Percentiles rank a stretch among this genome's conserved stretches.
Conservation (phyloP, 139 green algal genomes). For the Pleodorina starrii region DNA sequence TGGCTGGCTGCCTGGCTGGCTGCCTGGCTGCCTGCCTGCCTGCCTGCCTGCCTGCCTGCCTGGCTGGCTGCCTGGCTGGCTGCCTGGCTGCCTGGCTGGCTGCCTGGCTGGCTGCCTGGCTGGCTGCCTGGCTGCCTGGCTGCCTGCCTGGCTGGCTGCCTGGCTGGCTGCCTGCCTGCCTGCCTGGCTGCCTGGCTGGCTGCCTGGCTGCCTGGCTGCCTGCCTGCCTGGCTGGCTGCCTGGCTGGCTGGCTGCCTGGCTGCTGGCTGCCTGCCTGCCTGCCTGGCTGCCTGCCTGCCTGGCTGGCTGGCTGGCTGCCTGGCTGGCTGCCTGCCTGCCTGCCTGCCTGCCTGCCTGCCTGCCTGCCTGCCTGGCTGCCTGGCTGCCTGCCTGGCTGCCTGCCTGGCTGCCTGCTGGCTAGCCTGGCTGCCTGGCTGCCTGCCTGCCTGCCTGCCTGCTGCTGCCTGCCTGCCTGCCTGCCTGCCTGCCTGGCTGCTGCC, state of each 20-base stretch:
- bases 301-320: background rate
- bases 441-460: too few species aligned
- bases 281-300: constrained; percentile 3
- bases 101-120: too few species aligned
- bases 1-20: too few species aligned
- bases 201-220: constrained; percentile 12
- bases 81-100: too few species aligned
- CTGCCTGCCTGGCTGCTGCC: constrained; percentile 18
- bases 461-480: background rate
- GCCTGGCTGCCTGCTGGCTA: constrained; percentile 16
- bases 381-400: background rate
- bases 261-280: constrained; percentile 6
- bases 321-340: constrained; percentile 11
- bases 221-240: constrained; percentile 16
- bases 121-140: too few species aligned
- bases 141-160: too few species aligned
- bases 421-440: constrained; percentile 8
- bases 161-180: background rate
- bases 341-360: constrained; percentile 8
- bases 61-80: too few species aligned
- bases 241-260: background rate
- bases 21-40: too few species aligned
- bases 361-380: too few species aligned
- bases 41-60: too few species aligned
- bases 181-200: constrained; percentile 8